A percentile compares a stretch with the other conserved stretches of the same genome.
Evolutionary conservation across 208 protist genomes (phyloP).

Genomic region (Trypanosoma lewisi): DNA sequence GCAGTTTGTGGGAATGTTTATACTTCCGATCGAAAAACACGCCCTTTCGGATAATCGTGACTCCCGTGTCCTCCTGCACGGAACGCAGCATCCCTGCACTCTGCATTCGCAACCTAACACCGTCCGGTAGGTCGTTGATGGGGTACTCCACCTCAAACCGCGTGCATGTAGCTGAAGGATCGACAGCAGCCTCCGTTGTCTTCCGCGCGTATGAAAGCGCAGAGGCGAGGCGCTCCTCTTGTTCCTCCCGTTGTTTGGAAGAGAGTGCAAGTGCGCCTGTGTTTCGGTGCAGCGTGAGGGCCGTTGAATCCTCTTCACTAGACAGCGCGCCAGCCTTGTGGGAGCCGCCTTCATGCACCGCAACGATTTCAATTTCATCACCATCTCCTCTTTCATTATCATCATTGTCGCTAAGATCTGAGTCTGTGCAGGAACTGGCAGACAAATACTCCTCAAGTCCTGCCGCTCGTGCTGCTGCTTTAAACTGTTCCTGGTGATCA

Average conservation of each 20-base stretch:
- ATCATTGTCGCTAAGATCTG: conserved; percentile 29
- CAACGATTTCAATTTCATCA: conserved; percentile 31
- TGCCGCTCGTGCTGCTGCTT: conserved; percentile 61
- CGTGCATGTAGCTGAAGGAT: conserved; percentile 34
- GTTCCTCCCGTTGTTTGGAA: conserved; percentile 35
- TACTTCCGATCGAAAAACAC: conserved; percentile 77
- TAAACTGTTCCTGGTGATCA: conserved; percentile 58
- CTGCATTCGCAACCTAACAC: conserved; percentile 68
- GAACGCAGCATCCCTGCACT: conserved; percentile 48
- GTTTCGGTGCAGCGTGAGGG: conserved; percentile 10
- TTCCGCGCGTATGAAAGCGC: conserved; percentile 77
- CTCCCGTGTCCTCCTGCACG: conserved; percentile 62
- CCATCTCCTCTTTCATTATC: conserved; percentile 38
- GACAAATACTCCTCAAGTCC: conserved; percentile 78
- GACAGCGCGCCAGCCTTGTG: conserved; percentile 21
- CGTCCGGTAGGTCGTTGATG: conserved; percentile 79
- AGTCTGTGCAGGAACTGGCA: conserved; percentile 38
- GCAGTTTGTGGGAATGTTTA: conserved; percentile 71
- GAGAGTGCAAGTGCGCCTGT: conserved; percentile 9
- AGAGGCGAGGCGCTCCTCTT: conserved; percentile 57
- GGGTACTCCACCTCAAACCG: conserved; percentile 82
- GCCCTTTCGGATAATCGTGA: conserved; percentile 79
- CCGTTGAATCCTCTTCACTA: conserved; percentile 5
- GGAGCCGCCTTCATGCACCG: conserved; percentile 18
- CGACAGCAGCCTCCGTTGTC: conserved; percentile 50